Conservation (phyloP, 345 rosid genomes). For the Clausena lansium region DNA sequence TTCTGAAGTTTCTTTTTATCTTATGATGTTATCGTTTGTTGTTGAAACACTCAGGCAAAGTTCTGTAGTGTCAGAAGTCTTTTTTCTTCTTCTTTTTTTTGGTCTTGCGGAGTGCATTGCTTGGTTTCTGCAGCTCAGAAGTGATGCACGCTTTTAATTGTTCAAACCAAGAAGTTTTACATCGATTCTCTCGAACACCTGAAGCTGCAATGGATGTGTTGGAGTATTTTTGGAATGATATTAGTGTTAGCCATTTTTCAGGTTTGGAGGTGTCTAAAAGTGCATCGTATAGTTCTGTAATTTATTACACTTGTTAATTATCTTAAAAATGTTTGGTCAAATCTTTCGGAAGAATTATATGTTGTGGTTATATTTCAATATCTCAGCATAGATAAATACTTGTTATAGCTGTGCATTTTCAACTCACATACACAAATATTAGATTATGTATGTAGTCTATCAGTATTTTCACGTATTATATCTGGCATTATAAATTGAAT, state of each 20-base stretch:
- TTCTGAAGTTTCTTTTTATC: neutral
- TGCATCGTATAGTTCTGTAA: neutral
- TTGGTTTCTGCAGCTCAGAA: neutral
- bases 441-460: neutral
- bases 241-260: neutral
- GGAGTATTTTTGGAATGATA: neutral
- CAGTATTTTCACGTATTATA: neutral
- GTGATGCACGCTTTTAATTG: neutral
- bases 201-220: neutral
- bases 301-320: neutral
- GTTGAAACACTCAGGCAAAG: neutral
- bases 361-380: neutral
- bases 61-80: neutral
- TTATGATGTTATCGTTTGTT: neutral
- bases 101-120: neutral
- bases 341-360: neutral
- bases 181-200: neutral
- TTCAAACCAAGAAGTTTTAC: neutral
- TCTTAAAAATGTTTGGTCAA: neutral
- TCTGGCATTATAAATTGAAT: constrained; percentile 2
- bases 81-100: neutral
- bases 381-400: neutral
- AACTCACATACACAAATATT: neutral
- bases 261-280: neutral
- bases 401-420: neutral